These are phyloP conservation scores for Tulasnella sp. DNA, from an alignment of 768 basidiomycete genomes.

Conservation along the genomic window DNA sequence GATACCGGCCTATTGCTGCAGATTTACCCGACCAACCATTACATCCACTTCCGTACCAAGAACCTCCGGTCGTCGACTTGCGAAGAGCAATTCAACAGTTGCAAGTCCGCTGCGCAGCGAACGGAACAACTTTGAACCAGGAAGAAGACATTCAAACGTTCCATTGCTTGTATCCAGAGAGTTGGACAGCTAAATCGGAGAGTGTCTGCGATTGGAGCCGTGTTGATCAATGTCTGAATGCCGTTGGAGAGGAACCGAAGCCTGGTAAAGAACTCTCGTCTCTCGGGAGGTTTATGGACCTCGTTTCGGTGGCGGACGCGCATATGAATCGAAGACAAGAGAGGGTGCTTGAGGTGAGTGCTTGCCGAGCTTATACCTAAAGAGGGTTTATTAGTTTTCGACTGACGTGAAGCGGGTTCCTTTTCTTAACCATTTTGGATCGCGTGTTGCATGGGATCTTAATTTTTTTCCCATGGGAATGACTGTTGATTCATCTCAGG, in stretches of 20 bases:
- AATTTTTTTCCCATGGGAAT: background rate
- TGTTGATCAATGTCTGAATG: background rate
- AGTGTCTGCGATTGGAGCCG: constrained; percentile 4
- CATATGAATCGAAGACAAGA: constrained; percentile 30
- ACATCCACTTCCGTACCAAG: constrained; percentile 25
- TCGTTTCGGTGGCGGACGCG: constrained; percentile 46
- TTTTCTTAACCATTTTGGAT: background rate
- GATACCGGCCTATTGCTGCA: constrained; percentile 18
- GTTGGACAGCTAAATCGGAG: background rate
- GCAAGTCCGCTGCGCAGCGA: constrained; percentile 33
- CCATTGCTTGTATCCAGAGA: background rate
- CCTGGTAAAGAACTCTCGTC: background rate
- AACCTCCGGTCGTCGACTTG: constrained; percentile 40
- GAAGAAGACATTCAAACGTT: background rate
- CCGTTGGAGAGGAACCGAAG: background rate
- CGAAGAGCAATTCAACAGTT: constrained; percentile 51
- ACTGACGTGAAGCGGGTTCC: background rate
- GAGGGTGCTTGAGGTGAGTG: constrained; percentile 34
- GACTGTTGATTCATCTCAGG: constrained; percentile 15
- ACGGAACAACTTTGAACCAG: background rate
- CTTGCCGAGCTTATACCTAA: background rate
- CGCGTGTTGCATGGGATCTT: background rate
- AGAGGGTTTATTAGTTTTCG: constrained; percentile 1
- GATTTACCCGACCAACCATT: constrained; percentile 28
- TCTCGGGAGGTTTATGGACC: constrained; percentile 27